phyloP scores from a whole-genome alignment of 257 asterid species.

The Solanum ossicruentum region DNA sequence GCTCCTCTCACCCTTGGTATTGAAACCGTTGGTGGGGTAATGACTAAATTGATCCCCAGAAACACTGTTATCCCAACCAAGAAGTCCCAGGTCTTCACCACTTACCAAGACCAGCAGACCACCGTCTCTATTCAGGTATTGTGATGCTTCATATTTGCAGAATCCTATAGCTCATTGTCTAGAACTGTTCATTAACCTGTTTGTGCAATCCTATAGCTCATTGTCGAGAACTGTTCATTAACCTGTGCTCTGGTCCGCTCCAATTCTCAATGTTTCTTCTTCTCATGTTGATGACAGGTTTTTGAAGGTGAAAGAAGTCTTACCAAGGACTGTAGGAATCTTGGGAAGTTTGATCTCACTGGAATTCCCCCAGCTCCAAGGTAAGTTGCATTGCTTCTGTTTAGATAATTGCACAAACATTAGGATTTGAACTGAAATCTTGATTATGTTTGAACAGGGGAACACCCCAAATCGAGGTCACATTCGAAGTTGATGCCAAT shows the following conservation, averaged over 20 bases:
- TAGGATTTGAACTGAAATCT: not conserved
- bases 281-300: conserved; percentile 31
- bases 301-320: conserved; percentile 95
- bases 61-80: conserved; percentile 93
- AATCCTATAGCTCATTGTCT: not conserved
- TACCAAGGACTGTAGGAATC: conserved; percentile 85
- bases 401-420: not conserved
- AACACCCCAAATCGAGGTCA: conserved; percentile 91
- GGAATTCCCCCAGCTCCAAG: conserved; percentile 98
- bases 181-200: not conserved
- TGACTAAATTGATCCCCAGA: conserved; percentile 98
- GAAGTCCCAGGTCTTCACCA: conserved; percentile 91
- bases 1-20: conserved; percentile 94
- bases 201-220: not conserved
- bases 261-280: not conserved
- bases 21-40: conserved; percentile 97
- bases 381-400: conserved; percentile 10
- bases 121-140: conserved; percentile 82
- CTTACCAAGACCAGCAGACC: conserved; percentile 98
- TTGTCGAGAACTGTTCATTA: not conserved
- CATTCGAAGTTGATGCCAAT: conserved; percentile 91
- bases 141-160: not conserved
- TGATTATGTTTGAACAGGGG: conserved; percentile 42
- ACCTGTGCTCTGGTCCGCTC: not conserved
- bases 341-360: conserved; percentile 78